phyloP scores from a whole-genome alignment of 106 monocot genomes.

The Cymbidium sinense region DNA sequence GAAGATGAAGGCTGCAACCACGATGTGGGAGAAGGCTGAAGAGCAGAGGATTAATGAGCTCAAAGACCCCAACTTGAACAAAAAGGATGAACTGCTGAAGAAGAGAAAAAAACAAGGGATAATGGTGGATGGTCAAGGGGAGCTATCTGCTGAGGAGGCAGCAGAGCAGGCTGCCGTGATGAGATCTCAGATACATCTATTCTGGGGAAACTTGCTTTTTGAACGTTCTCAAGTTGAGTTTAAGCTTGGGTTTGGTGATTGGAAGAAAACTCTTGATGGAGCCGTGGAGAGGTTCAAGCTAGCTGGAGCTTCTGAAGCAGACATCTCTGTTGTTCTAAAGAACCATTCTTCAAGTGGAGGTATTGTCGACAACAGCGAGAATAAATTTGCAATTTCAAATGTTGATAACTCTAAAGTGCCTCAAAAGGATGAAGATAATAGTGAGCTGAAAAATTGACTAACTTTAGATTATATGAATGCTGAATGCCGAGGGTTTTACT shows the following conservation, averaged over 20 bases:
- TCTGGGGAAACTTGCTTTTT: conserved; percentile 98
- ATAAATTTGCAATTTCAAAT: conserved; percentile 27
- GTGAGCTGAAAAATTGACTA: conserved; percentile 18
- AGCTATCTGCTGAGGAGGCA: conserved; percentile 56
- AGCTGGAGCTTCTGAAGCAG: conserved; percentile 87
- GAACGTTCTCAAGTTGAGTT: conserved; percentile 93
- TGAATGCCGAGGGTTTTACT: conserved; percentile 1
- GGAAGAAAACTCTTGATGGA: conserved; percentile 82
- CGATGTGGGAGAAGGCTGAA: conserved; percentile 96
- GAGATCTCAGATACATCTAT: conserved; percentile 97
- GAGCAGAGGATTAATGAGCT: conserved; percentile 70
- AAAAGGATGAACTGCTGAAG: conserved; percentile 63
- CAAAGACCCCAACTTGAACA: conserved; percentile 39
- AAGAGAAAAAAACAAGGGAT: conserved; percentile 49
- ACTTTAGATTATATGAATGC: neutral
- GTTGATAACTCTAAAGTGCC: conserved; percentile 7
- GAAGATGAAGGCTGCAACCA: conserved; percentile 88
- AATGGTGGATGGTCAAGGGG: conserved; percentile 27
- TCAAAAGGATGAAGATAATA: conserved; percentile 39
- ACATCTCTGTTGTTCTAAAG: conserved; percentile 70
- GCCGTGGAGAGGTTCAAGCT: conserved; percentile 89
- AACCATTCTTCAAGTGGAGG: conserved; percentile 74
- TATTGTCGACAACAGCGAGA: conserved; percentile 44
- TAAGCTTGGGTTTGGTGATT: conserved; percentile 59
- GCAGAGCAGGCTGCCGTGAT: conserved; percentile 79